Conservation (phyloP, 1,284 basidiomycete genomes). For the Trametes pubescens region DNA sequence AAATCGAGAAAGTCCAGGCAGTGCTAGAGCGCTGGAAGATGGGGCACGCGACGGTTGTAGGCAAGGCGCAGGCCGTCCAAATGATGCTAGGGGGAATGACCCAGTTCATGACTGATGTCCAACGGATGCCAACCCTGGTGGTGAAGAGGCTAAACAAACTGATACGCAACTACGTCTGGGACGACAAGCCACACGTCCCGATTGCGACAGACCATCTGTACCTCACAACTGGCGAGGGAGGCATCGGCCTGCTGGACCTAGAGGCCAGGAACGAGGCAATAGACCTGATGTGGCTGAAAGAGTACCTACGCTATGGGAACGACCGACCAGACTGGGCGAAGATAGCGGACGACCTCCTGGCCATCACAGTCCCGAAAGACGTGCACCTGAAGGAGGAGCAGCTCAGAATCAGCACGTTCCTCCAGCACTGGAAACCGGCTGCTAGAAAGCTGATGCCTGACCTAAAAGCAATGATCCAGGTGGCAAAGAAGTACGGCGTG, state of each 20-base stretch:
- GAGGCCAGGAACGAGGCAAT: conserved; percentile 11
- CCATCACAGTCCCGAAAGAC: neutral
- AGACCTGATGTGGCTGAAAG: conserved; percentile 12
- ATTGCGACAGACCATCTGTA: neutral
- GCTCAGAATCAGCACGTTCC: neutral
- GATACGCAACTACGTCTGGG: neutral
- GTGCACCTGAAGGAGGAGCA: neutral
- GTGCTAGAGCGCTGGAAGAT: conserved; percentile 31
- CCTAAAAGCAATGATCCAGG: no score
- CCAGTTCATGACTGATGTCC: conserved; percentile 39
- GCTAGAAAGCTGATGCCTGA: no score
- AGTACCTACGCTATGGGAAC: neutral
- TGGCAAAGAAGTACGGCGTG: no score
- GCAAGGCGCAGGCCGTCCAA: no score
- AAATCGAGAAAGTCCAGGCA: conserved; percentile 29
- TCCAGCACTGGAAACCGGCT: no score
- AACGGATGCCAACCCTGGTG: conserved; percentile 34
- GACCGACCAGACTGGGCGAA: neutral
- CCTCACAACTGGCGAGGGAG: neutral
- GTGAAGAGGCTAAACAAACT: neutral
- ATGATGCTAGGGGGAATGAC: conserved; percentile 21
- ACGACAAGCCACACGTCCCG: neutral
- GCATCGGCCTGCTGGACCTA: conserved; percentile 2
- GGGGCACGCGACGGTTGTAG: conserved; percentile 29
- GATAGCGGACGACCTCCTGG: neutral